Base-by-base conservation (phyloP, 768 basidiomycete genomes). In the Phylloporus rhodoxanthus region DNA sequence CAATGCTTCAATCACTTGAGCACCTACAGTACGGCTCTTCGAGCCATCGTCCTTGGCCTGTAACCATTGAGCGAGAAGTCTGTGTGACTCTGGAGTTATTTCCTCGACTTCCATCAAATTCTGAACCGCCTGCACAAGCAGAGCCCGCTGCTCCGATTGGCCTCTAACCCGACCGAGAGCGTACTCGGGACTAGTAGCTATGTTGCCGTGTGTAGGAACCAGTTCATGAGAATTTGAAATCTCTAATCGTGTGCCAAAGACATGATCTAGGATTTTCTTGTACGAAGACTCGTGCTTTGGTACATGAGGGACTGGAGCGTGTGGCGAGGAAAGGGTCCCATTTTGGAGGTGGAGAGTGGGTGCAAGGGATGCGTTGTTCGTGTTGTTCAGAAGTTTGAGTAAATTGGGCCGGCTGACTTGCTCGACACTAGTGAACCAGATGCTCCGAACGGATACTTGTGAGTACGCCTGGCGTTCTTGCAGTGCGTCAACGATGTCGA, bases 201-300 rank as follows among this genome's bases (percentile, higher is more conserved):
- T 67, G 39, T 77, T 71, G 10, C 91, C 92, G 50, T 87, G 79
- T 13, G 82, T 68, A 9, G 78, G 63, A 44, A 91, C 81, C 15
- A 87, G 75, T 37, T 78, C 72, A 0, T 91, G 93, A 3, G 86
- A 82, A 68, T 99, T 98, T 60, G 84, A 75, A 51, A 99, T 77
- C 53, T 93, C 85, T 1, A 98, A 72, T 2, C 89, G 79, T 8
- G 84, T 80, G 36, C 72, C 75, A 64, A 97, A 94, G 29, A 96
- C 72, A 49, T 90, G 85, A 6, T 76, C 68, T 47, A 99, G 80
- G 21, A 97, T 85, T 65, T 85, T 88, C 54, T 87, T 92, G 73
- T 98, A 98, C 9, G 92, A 85, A 2, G 80, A 71, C 70, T 99
- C 96, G 64, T 95, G 90, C 62, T 82, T 82, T 9, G 96, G 96